These are phyloP conservation scores for Xerocomus tenax DNA, from an alignment of 1,284 basidiomycete genomes.

Conservation along the genomic window DNA sequence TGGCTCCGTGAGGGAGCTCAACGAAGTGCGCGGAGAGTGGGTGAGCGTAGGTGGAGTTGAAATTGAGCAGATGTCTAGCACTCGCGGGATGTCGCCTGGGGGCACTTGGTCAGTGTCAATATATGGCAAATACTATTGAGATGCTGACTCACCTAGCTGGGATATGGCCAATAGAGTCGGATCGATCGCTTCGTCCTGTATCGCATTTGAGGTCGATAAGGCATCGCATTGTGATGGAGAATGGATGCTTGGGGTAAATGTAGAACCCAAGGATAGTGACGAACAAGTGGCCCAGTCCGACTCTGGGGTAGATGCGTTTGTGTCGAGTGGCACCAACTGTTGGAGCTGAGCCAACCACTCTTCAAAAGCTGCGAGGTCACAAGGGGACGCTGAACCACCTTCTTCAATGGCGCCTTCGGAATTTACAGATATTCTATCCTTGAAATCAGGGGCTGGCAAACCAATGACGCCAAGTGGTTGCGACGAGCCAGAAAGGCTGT, in stretches of 20 bases:
- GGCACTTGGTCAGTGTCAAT: neutral
- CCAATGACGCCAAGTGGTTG: neutral
- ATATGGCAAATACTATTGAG: constrained; percentile 1
- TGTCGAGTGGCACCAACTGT: constrained; percentile 29
- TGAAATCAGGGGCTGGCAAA: neutral
- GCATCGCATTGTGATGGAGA: neutral
- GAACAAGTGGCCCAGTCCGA: constrained; percentile 6
- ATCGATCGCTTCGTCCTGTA: constrained; percentile 30
- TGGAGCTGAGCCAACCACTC: constrained; percentile 46
- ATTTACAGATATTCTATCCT: constrained; percentile 8
- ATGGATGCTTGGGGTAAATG: neutral
- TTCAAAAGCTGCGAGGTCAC: constrained; percentile 39
- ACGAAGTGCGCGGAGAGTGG: constrained; percentile 33
- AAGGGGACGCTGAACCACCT: constrained; percentile 3
- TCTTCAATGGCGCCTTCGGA: constrained; percentile 4
- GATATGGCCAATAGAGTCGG: constrained; percentile 31
- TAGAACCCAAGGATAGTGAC: constrained; percentile 1
- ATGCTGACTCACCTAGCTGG: constrained; percentile 5
- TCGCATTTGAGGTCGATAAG: neutral
- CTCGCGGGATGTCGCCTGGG: constrained; percentile 1
- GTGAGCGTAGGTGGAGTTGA: constrained; percentile 24
- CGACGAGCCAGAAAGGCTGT: constrained; percentile 3
- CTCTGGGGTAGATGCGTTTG: constrained; percentile 8
- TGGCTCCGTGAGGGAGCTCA: constrained; percentile 32
- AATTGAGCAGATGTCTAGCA: neutral